Percentiles rank a stretch among this genome's conserved stretches.
phyloP scores from a whole-genome alignment of 1,284 basidiomycete species.

The Hortiboletus rubellus region DNA sequence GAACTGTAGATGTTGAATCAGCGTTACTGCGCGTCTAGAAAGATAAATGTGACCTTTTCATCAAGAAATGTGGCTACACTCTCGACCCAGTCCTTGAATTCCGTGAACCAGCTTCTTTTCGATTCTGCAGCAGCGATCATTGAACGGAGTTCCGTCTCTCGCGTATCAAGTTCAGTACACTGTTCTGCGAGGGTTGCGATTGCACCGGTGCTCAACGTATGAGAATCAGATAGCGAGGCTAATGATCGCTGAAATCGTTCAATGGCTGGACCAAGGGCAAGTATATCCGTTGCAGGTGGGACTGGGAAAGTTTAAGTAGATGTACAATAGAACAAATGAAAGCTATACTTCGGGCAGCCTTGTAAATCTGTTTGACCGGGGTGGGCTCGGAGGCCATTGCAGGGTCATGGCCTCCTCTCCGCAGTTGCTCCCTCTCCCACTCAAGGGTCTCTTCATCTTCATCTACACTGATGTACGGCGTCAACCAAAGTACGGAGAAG shows the following conservation, averaged over 20 bases:
- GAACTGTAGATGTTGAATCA: conserved; percentile 53
- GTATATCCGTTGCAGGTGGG: conserved; percentile 57
- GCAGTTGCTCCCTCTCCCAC: conserved; percentile 89
- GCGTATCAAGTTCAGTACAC: conserved; percentile 64
- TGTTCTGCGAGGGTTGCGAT: conserved; percentile 68
- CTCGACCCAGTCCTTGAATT: conserved; percentile 87
- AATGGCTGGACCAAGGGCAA: conserved; percentile 56
- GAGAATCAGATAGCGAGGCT: conserved; percentile 67
- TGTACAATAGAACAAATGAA: background rate
- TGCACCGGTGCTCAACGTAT: conserved; percentile 62
- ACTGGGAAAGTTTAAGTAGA: conserved; percentile 44
- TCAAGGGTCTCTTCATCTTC: conserved; percentile 87
- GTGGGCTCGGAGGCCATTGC: conserved; percentile 30
- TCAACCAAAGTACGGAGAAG: conserved; percentile 13
- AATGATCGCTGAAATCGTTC: conserved; percentile 64
- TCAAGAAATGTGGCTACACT: conserved; percentile 86
- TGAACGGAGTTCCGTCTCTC: conserved; percentile 77
- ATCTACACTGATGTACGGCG: conserved; percentile 56
- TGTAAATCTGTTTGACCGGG: conserved; percentile 59
- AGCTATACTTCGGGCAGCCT: conserved; percentile 71
- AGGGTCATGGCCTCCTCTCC: conserved; percentile 63
- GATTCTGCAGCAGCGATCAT: conserved; percentile 79
- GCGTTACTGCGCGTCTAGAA: background rate
- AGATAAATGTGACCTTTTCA: conserved; percentile 67
- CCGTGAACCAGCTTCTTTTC: conserved; percentile 85